Conservation (phyloP, 176 grass and related monocot genomes). For the Pontederia crassipes region DNA sequence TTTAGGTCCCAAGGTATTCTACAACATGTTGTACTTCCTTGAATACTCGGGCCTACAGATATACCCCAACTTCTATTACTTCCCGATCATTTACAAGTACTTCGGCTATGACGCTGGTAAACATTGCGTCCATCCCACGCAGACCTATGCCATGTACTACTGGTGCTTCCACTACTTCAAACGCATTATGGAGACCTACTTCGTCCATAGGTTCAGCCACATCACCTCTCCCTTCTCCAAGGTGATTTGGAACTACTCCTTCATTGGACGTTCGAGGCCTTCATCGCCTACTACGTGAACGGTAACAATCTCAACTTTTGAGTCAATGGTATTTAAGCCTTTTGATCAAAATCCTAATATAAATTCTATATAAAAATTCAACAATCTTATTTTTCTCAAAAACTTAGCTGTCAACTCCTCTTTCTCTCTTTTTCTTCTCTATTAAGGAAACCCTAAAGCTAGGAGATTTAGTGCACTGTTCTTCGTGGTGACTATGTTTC, state of each 20-base stretch:
- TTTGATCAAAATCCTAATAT: no score
- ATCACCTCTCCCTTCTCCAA: constrained; percentile 78
- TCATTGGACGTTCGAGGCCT: constrained; percentile 86
- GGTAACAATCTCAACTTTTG: no score
- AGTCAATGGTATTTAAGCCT: no score
- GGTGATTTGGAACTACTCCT: constrained; percentile 80
- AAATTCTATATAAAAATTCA: no score
- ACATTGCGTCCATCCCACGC: constrained; percentile 54
- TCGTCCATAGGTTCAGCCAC: constrained; percentile 89
- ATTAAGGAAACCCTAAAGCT: no score
- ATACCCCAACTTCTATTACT: constrained; percentile 84
- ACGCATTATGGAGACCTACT: constrained; percentile 86
- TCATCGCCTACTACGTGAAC: constrained; percentile 86
- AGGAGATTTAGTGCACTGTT: no score
- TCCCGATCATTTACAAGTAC: constrained; percentile 59
- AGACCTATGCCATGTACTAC: constrained; percentile 92
- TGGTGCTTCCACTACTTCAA: constrained; percentile 96
- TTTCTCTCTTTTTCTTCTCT: no score
- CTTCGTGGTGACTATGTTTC: no score
- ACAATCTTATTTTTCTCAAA: no score
- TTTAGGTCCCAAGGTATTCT: constrained; percentile 65
- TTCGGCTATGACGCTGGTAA: constrained; percentile 47
- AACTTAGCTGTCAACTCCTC: no score
- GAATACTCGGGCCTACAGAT: constrained; percentile 86
- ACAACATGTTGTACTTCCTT: constrained; percentile 84